phyloP scores from a whole-genome alignment of 2,329 filamentous ascomycete genomes.

The Colletotrichum tanaceti region DNA sequence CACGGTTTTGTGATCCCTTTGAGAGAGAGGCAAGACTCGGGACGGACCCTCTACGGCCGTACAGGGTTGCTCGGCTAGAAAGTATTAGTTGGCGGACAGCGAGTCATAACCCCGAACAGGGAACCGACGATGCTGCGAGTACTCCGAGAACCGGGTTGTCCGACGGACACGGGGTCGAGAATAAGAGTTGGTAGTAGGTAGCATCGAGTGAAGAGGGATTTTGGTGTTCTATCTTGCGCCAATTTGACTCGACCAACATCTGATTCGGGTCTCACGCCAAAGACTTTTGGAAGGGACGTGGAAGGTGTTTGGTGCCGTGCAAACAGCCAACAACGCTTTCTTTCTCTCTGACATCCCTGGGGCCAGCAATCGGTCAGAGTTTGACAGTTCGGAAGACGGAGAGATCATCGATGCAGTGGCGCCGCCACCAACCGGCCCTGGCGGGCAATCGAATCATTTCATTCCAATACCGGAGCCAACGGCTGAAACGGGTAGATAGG shows the following conservation, averaged over 20 bases:
- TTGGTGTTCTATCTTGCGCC: neutral
- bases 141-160: too few relatives aligned
- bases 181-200: conserved; percentile 1
- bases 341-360: neutral
- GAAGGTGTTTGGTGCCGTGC: neutral
- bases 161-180: conserved; percentile 16
- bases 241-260: neutral
- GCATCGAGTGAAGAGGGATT: neutral
- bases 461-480: neutral
- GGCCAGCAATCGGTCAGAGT: neutral
- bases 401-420: conserved; percentile 27
- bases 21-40: neutral
- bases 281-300: neutral
- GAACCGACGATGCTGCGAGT: neutral
- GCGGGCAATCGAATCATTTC: neutral
- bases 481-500: neutral
- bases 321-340: neutral
- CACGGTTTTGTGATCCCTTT: neutral
- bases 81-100: neutral
- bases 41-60: conserved; percentile 13
- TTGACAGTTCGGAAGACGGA: conserved; percentile 3
- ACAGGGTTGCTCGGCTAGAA: neutral
- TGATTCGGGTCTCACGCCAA: neutral
- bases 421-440: conserved; percentile 20
- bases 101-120: neutral